Evolutionary conservation across 768 basidiomycete species (phyloP).

Genomic region (Podaxis sp.): DNA sequence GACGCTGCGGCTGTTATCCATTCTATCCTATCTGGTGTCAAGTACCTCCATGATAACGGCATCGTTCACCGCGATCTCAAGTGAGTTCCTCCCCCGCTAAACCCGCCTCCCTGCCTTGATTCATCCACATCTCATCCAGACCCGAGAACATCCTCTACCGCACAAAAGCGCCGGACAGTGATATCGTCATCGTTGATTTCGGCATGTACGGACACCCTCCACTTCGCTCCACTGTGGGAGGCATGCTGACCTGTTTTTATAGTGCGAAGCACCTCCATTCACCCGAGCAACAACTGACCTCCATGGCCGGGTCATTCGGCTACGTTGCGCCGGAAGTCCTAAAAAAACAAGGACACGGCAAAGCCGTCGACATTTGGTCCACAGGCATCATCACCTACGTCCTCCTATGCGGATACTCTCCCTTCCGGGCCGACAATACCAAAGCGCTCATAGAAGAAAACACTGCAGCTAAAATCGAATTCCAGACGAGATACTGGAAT

Average conservation of each 20-base stretch:
- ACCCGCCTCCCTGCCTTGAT: constrained; percentile 9
- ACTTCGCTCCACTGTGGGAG: neutral
- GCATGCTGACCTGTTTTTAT: neutral
- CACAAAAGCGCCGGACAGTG: constrained; percentile 70
- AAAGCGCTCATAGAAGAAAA: constrained; percentile 80
- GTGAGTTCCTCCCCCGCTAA: constrained; percentile 35
- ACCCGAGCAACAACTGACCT: constrained; percentile 65
- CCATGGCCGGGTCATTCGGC: constrained; percentile 79
- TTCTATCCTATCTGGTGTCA: constrained; percentile 83
- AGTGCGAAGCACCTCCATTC: constrained; percentile 84
- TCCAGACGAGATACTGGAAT: constrained; percentile 94
- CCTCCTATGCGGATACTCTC: constrained; percentile 91
- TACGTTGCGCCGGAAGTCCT: constrained; percentile 93
- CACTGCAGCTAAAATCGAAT: constrained; percentile 80
- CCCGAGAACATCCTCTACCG: constrained; percentile 97
- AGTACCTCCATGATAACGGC: constrained; percentile 87
- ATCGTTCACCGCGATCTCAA: constrained; percentile 98
- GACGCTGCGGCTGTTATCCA: constrained; percentile 80
- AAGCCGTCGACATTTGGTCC: constrained; percentile 93
- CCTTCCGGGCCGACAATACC: constrained; percentile 84
- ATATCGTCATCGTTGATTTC: constrained; percentile 94
- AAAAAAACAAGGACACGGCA: constrained; percentile 80
- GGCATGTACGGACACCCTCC: constrained; percentile 68
- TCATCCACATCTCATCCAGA: constrained; percentile 32
- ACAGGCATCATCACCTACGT: constrained; percentile 95